Evolutionary conservation across 257 asterid species (phyloP).

Genomic region (Petrea volubilis): DNA sequence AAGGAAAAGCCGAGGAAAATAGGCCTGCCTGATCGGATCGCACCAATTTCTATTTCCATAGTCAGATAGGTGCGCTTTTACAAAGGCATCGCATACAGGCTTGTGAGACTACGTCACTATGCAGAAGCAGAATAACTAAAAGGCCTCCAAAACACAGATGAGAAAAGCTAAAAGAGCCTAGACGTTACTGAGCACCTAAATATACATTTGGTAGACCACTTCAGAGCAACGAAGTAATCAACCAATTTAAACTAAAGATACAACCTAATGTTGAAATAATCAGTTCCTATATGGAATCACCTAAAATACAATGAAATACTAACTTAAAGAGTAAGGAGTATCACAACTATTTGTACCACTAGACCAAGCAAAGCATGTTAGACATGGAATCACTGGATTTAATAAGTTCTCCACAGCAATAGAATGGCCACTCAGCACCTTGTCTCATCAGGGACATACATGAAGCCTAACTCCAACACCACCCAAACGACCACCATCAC

Average conservation of each 20-base stretch:
- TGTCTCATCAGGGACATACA: too few species aligned
- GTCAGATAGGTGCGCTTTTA: conserved; percentile 37
- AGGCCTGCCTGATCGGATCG: conserved; percentile 43
- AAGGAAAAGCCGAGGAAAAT: background rate
- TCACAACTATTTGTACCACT: too few species aligned
- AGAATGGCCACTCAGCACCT: too few species aligned
- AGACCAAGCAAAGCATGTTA: background rate
- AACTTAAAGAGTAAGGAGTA: background rate
- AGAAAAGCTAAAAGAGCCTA: conserved; percentile 12
- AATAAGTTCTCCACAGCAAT: background rate
- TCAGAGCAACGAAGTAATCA: conserved; percentile 34
- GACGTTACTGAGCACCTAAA: conserved; percentile 50
- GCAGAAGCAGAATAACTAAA: conserved; percentile 18
- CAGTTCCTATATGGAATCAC: background rate
- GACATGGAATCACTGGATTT: background rate
- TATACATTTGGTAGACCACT: conserved; percentile 44
- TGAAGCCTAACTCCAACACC: background rate
- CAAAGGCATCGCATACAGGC: conserved; percentile 30
- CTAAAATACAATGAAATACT: background rate
- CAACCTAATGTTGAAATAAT: background rate
- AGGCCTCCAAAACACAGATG: conserved; percentile 24
- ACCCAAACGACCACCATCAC: too few species aligned
- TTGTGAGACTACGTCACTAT: conserved; percentile 25
- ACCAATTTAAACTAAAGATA: background rate
- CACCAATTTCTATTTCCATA: conserved; percentile 37